phyloP scores from a whole-genome alignment of 768 basidiomycete species.

The Podaxis pistillaris region DNA sequence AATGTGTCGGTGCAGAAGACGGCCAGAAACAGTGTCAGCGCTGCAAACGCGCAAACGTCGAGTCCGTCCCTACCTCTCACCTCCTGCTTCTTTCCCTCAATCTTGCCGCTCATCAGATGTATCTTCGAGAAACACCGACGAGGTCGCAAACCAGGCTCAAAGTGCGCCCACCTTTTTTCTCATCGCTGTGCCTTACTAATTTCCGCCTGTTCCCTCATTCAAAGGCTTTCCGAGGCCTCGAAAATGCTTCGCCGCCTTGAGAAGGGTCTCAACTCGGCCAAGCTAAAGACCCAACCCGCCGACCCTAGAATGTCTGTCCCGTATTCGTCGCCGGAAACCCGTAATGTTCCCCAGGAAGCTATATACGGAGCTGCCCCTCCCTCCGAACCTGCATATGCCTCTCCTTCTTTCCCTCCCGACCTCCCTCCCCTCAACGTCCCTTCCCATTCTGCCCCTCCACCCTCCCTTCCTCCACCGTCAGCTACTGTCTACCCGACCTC shows the following conservation, averaged over 20 bases:
- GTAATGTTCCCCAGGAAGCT: constrained; percentile 24
- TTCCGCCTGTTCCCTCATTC: constrained; percentile 10
- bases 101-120: constrained; percentile 46
- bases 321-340: constrained; percentile 30
- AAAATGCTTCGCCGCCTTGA: constrained; percentile 87
- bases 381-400: constrained; percentile 26
- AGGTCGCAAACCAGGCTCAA: constrained; percentile 87
- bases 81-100: constrained; percentile 16
- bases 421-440: constrained; percentile 36
- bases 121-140: constrained; percentile 88
- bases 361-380: constrained; percentile 28
- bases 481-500: constrained; percentile 35
- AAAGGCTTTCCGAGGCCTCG: constrained; percentile 81
- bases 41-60: constrained; percentile 76
- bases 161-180: constrained; percentile 44
- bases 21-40: constrained; percentile 80
- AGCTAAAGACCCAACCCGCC: constrained; percentile 61
- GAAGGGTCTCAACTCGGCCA: constrained; percentile 76
- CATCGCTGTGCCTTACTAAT: constrained; percentile 12
- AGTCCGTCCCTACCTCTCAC: constrained; percentile 43
- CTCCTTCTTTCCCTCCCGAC: constrained; percentile 22
- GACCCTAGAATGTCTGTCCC: constrained; percentile 32
- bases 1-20: constrained; percentile 88
- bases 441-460: constrained; percentile 23
- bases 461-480: constrained; percentile 28